Conservation (phyloP, 2,329 filamentous ascomycete genomes). For the Tolypocladium endophyticum region DNA sequence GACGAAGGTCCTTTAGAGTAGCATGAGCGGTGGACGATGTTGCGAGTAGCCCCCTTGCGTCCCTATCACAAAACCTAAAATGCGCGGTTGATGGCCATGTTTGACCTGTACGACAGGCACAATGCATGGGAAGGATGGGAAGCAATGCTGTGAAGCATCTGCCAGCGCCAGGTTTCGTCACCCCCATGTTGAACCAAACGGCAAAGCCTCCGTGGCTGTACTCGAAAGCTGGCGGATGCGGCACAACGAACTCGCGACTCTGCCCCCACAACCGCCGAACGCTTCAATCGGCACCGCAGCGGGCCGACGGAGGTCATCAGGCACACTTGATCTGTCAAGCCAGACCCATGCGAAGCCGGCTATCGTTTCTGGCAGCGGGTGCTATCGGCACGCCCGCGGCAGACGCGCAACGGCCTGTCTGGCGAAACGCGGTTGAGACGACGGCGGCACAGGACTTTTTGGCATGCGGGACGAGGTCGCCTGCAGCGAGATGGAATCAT, state of each 20-base stretch:
- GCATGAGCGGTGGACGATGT: not conserved
- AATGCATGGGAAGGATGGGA: not conserved
- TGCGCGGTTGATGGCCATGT: not conserved
- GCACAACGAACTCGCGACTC: not conserved
- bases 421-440: constrained; percentile 1
- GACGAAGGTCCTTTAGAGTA: not conserved
- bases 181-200: not conserved
- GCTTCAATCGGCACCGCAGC: not conserved
- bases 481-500: not conserved
- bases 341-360: not conserved
- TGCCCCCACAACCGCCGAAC: not conserved
- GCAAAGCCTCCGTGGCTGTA: not conserved
- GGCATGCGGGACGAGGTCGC: not conserved
- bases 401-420: not conserved
- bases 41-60: not conserved
- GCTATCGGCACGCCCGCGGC: not conserved
- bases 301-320: not conserved
- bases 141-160: not conserved
- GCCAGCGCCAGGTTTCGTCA: not conserved
- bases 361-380: not conserved
- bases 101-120: not conserved
- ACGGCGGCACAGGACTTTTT: not conserved
- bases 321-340: not conserved
- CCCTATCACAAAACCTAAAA: not conserved
- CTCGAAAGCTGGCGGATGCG: not conserved